A percentile compares a stretch with the other conserved stretches of the same genome.
These are phyloP conservation scores for Colletotrichum sp. DNA, from an alignment of 2,329 filamentous ascomycete genomes.

Conservation along the genomic window DNA sequence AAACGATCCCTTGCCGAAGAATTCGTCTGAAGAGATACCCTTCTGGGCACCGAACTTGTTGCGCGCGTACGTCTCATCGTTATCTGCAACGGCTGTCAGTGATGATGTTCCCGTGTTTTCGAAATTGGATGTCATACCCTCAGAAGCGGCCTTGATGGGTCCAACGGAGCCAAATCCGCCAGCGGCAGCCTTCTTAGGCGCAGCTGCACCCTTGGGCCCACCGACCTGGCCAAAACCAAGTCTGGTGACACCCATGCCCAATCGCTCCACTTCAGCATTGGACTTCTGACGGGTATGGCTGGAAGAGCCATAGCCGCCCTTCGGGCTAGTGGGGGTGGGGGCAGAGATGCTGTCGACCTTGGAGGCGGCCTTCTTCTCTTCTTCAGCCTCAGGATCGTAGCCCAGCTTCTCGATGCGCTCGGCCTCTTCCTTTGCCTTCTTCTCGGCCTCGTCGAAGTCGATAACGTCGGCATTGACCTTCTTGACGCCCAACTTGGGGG, in stretches of 20 bases:
- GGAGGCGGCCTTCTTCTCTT: constrained; percentile 48
- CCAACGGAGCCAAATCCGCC: constrained; percentile 88
- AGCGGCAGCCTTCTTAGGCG: constrained; percentile 70
- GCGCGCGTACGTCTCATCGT: constrained; percentile 83
- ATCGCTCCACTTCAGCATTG: constrained; percentile 81
- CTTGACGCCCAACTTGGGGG: constrained; percentile 87
- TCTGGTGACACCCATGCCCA: constrained; percentile 87
- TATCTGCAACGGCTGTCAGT: constrained; percentile 49
- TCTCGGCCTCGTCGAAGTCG: constrained; percentile 97
- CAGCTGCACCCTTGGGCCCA: constrained; percentile 59
- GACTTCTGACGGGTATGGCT: constrained; percentile 63
- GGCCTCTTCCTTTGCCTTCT: constrained; percentile 95
- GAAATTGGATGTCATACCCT: constrained; percentile 57
- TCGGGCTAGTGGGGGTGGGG: constrained; percentile 77
- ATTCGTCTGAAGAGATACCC: constrained; percentile 96
- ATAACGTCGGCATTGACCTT: constrained; percentile 83
- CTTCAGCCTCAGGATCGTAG: constrained; percentile 91
- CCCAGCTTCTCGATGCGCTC: constrained; percentile 95
- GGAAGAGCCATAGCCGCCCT: constrained; percentile 67
- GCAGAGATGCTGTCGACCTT: constrained; percentile 67
- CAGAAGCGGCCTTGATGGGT: constrained; percentile 70
- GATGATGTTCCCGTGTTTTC: neutral
- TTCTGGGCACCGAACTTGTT: constrained; percentile 92
- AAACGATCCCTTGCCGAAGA: constrained; percentile 90
- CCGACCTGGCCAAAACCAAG: constrained; percentile 90